Conservation (phyloP, 1,284 basidiomycete genomes). For the Meira nashicola region DNA sequence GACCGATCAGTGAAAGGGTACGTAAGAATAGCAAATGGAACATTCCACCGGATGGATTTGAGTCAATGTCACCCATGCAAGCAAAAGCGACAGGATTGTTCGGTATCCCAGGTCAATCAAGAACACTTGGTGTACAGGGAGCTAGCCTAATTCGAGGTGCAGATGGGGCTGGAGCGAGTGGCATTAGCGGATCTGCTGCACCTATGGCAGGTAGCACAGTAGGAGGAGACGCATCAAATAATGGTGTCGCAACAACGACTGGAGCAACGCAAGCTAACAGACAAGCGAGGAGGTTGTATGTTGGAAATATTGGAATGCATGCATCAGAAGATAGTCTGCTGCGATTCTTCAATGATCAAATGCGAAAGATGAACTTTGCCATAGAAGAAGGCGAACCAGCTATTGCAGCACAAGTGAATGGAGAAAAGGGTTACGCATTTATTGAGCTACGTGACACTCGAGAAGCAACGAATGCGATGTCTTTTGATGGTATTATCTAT, state of each 20-base stretch:
- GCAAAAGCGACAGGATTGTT: constrained; percentile 93
- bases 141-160: constrained; percentile 12
- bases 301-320: constrained; percentile 86
- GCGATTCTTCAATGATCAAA: constrained; percentile 90
- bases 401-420: constrained; percentile 86
- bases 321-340: constrained; percentile 84
- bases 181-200: constrained; percentile 53
- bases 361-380: constrained; percentile 70
- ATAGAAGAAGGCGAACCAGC: constrained; percentile 65
- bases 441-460: constrained; percentile 87
- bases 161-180: constrained; percentile 16
- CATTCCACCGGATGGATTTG: constrained; percentile 87
- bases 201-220: constrained; percentile 52
- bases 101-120: constrained; percentile 83
- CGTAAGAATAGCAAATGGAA: constrained; percentile 91
- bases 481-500: constrained; percentile 93
- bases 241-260: not conserved
- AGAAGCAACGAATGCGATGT: constrained; percentile 91
- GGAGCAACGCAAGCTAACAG: constrained; percentile 54
- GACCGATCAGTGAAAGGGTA: constrained; percentile 76
- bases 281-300: constrained; percentile 88
- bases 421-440: constrained; percentile 96
- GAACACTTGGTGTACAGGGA: constrained; percentile 61
- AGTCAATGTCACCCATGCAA: constrained; percentile 86
- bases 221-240: constrained; percentile 16